Conservation (phyloP, 129 eudicot species). For the Saussurea involucrata region DNA sequence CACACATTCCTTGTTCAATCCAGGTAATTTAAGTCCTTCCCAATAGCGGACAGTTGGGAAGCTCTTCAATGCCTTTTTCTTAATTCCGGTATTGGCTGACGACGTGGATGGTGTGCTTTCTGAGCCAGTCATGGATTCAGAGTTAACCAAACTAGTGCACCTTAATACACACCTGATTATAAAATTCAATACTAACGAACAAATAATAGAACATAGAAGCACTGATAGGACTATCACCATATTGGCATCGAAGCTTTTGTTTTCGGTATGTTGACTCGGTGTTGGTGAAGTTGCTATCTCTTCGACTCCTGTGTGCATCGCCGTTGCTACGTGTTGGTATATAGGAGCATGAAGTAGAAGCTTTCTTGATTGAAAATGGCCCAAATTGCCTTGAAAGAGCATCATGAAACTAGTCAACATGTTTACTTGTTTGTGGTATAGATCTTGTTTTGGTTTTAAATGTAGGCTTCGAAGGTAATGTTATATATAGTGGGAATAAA, state of each 20-base stretch:
- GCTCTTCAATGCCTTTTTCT: slow-evolving; percentile 61
- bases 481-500: slow-evolving; percentile 12
- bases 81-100: slow-evolving; percentile 56
- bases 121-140: slow-evolving; percentile 3
- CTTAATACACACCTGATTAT: slow-evolving; percentile 61
- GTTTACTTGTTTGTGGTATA: not conserved
- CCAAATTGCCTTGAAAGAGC: slow-evolving; percentile 23
- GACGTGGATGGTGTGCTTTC: slow-evolving; percentile 11
- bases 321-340: slow-evolving; percentile 3
- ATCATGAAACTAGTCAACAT: no score
- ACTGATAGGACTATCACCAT: slow-evolving; percentile 79
- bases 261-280: slow-evolving; percentile 18
- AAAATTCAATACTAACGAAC: slow-evolving; percentile 66
- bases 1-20: slow-evolving; percentile 60
- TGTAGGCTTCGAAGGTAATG: slow-evolving; percentile 5
- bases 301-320: not conserved
- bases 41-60: slow-evolving; percentile 53
- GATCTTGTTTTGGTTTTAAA: not conserved
- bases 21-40: slow-evolving; percentile 50
- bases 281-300: slow-evolving; percentile 8
- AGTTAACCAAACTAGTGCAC: slow-evolving; percentile 40
- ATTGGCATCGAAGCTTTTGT: slow-evolving; percentile 63
- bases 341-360: slow-evolving; percentile 31
- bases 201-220: slow-evolving; percentile 69
- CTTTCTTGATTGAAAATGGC: slow-evolving; percentile 40